phyloP scores from a whole-genome alignment of 371 early-diverging fungal species.

The Mucor racemosus region DNA sequence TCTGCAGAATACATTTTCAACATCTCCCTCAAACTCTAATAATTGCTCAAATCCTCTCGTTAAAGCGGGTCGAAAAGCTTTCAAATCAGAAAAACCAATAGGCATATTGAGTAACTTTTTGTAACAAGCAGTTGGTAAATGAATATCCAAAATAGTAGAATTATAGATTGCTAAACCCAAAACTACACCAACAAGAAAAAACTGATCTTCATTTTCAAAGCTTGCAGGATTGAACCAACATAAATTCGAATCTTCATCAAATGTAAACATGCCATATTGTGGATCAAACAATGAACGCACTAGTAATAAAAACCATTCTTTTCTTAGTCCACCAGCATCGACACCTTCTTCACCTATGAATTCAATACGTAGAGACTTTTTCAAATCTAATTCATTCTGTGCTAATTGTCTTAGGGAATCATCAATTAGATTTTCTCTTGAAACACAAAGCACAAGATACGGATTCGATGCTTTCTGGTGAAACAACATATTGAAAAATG shows the following conservation, averaged over 20 bases:
- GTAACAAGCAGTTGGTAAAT: constrained; percentile 89
- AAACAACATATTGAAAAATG: constrained; percentile 83
- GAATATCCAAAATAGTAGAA: constrained; percentile 88
- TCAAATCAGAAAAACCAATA: constrained; percentile 64
- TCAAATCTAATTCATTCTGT: constrained; percentile 75
- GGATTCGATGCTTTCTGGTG: constrained; percentile 79
- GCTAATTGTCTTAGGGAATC: constrained; percentile 80
- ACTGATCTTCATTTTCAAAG: constrained; percentile 88
- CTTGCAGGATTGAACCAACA: constrained; percentile 93
- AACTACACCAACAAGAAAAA: constrained; percentile 90
- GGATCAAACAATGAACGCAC: constrained; percentile 92
- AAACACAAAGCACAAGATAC: constrained; percentile 78
- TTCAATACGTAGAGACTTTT: constrained; percentile 83
- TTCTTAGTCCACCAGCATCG: constrained; percentile 96
- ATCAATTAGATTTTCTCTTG: constrained; percentile 83
- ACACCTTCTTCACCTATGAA: constrained; percentile 90
- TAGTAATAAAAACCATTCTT: constrained; percentile 94
- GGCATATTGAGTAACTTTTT: constrained; percentile 87
- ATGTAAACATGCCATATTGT: constrained; percentile 79
- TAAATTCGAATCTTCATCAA: constrained; percentile 75
- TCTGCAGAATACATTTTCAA: constrained; percentile 83
- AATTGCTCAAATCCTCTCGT: constrained; percentile 85
- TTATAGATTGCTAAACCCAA: constrained; percentile 95
- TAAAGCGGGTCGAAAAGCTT: constrained; percentile 66
- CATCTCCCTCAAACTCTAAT: constrained; percentile 80